Percentiles rank a stretch among this genome's conserved stretches.
Conservation (phyloP, 306 rosid genomes). For the barrel medic (Medicago truncatula) region DNA sequence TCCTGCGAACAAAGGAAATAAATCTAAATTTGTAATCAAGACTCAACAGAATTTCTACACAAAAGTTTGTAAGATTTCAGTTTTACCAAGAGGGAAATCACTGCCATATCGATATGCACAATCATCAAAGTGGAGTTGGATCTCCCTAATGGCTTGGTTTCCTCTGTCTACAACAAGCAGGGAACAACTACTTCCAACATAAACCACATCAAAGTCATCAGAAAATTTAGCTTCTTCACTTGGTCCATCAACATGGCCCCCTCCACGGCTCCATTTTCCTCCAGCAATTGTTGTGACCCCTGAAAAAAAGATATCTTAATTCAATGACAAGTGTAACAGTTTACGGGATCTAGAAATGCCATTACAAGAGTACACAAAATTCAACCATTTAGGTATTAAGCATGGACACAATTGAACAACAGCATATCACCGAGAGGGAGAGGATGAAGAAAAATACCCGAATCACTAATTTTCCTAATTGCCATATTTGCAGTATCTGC, state of each 20-base stretch:
- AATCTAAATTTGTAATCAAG: slow-evolving; percentile 26
- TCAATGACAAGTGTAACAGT: neutral
- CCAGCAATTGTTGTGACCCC: slow-evolving; percentile 97
- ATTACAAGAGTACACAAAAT: neutral
- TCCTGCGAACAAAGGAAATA: slow-evolving; percentile 57
- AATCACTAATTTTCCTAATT: slow-evolving; percentile 88
- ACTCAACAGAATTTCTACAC: slow-evolving; percentile 22
- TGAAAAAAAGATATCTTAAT: slow-evolving; percentile 24
- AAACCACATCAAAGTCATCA: slow-evolving; percentile 88
- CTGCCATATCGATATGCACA: slow-evolving; percentile 92
- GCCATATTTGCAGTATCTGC: slow-evolving; percentile 92
- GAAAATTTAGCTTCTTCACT: slow-evolving; percentile 93
- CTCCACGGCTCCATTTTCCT: slow-evolving; percentile 80
- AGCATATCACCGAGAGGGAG: neutral
- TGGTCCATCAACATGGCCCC: slow-evolving; percentile 88
- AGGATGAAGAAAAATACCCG: slow-evolving; percentile 53
- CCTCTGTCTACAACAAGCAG: slow-evolving; percentile 85
- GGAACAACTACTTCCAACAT: slow-evolving; percentile 92
- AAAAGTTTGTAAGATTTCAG: slow-evolving; percentile 14
- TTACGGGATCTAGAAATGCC: neutral
- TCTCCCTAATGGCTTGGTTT: slow-evolving; percentile 85
- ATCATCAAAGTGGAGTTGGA: slow-evolving; percentile 88
- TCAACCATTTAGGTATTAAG: neutral
- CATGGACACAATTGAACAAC: neutral
- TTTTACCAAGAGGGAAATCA: slow-evolving; percentile 88